Evolutionary conservation across 1,284 basidiomycete genomes (phyloP), one percentile per base, ranked within the genome.

Genomic region (Heterobasidion irregulare): DNA sequence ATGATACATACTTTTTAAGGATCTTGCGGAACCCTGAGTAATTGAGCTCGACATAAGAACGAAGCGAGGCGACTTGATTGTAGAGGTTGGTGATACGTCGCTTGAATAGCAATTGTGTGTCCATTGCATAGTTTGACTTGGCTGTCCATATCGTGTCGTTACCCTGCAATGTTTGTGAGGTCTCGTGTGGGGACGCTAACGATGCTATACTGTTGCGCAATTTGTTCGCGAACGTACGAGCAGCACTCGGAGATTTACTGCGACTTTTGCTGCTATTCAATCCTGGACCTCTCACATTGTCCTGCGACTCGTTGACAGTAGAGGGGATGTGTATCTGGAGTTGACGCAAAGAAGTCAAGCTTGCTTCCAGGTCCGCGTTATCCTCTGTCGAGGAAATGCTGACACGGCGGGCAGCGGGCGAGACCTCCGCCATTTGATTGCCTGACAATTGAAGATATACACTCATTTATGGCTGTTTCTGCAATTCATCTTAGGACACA

Each of bases 11-110:
- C 89, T 98, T 98, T 72, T 99, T 99, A 64, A 98, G 69, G 44
- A 98, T 96, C 77, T 99, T 98, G 64, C 93, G 84, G 73, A 98
- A 93, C 0, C 95, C 97, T 0, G 92, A 92, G 66, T 92, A 81
- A 71, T 99, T 99, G 55, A 98, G 78, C 64, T 98, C 92, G 51
- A 94, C 86, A 63, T 94, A 99, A n/a, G 94, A 90, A 68, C 83
- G 84, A 56, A 98, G 78, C 41, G 91, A 88, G n/a, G 87, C 89
- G 49, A 89, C 77, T 1, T 84, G 78, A 45, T 94, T 86, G 69
- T 92, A 98, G n/a, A 95, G 76, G 50, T 80, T 86, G 1, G 92
- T 92, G 57, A 98, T 94, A 60, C 89, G 79, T 58, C 94, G 84
- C 74, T 98, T 98, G 79, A 92, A 94, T 34, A 96, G 78, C 53